Evolutionary conservation across 2,329 filamentous ascomycete genomes (phyloP), one percentile per base, ranked within the genome.

Genomic region (Curvularia verruculosa): DNA sequence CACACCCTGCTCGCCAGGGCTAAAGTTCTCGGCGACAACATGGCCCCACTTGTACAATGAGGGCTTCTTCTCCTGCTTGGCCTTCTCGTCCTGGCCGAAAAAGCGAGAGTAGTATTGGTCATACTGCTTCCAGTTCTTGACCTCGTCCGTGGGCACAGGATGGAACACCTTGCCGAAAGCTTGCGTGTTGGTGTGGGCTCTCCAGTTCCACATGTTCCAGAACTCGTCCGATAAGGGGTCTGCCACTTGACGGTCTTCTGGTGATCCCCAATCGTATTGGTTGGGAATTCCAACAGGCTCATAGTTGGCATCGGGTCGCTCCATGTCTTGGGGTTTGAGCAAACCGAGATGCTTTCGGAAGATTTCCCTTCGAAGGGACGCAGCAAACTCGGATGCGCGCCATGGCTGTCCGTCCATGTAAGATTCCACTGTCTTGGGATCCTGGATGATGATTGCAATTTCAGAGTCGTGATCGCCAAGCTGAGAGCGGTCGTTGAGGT

Each of bases 291-390:
- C 84, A 7, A 87, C 80, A 0, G 85, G 85, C 59, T 84, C 78
- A 64, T 79, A 87, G 71, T 87, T 87, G 24, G 80, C 77, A 49
- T 86, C 79, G 12, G 83, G 83, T 6, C 74, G 78, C 54, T 92
- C 85, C 57, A 89, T 82, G 18, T 87, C 81, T 72, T 97, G 92
- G 0, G 90, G 84, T 3, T 84, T 88, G 9, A 96, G 82, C 8
- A 96, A 83, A 41, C 94, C 94, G 1, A 97, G 84, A 73, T 97
- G 94, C 79, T 97, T 96, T 65, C 93, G 87, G 86, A 91, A 96
- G 61, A 97, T 85, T 73, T 92, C 87, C 34, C 93, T 86, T 21
- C 94, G 89, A 10, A 97, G 87, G 1, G 89, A 91, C 5, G 91
- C 81, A 1, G 92, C 92, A 70, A 94, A 93, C 54, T 85, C 84